Base-by-base conservation (phyloP, 495 filamentous ascomycete genomes). In the Annulohypoxylon bovei region DNA sequence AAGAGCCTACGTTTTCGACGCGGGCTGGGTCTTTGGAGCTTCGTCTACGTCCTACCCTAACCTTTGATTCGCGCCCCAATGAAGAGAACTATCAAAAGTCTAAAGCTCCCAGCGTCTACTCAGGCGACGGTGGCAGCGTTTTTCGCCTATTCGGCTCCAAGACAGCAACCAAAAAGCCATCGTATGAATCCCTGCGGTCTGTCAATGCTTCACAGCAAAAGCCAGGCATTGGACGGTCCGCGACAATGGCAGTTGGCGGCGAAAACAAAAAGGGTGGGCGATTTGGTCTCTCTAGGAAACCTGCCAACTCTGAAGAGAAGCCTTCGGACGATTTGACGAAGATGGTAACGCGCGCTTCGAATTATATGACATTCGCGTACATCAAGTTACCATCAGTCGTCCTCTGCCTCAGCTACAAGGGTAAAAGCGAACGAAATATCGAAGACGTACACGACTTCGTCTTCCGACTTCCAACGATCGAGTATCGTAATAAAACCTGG, bases 401-500 rank as follows among this genome's bases (percentile, higher is more conserved):
- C 9, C 87, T 99, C 22, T 98, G 95, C 79, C 84, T 99, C 58
- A 95, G 92, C 76, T 99, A 98, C 82, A 98, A 99, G 78, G 95
- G 96, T 64, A 95, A 91, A 78, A 93, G 93, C 44, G 92, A 97
- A 60, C 93, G 93, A 72, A 99, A 98, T 73, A 81, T 99, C 53
- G 92, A 97, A 81, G 95, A 99, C 78, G 89, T 99, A 11, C 95
- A 99, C 78, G 90, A 98, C 73, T 95, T 99, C 66, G 95, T 98
- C 64, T 99, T 99, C 86, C 90, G 93, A 18, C 88, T 99, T 75
- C 95, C 95, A 6, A 91, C 91, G 14, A 88, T 99, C 39, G 95
- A 99, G 76, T 98, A 97, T 77, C 87, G 92, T 53, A 98, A 99
- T 83, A 98, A 98, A 81, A 98, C 94, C 8, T 99, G 95, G 95